Evolutionary conservation across 176 grass and related monocot species (phyloP).

Genomic region (Zoysia pacifica): DNA sequence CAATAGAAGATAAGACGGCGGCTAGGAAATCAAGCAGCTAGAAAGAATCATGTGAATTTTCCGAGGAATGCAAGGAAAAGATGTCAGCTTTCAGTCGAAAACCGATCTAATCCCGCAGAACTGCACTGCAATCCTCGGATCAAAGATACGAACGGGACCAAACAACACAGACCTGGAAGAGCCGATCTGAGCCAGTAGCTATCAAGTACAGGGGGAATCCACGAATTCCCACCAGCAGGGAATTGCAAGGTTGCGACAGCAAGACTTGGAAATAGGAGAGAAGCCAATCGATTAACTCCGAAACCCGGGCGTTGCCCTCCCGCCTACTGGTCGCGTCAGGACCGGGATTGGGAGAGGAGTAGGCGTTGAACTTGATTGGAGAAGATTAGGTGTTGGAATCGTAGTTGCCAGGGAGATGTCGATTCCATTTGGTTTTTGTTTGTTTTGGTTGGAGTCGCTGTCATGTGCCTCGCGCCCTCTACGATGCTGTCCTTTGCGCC

Average conservation of each 20-base stretch:
- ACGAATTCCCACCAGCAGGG: background rate
- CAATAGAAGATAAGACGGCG: background rate
- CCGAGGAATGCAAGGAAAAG: background rate
- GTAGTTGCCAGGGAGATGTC: background rate
- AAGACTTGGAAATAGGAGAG: background rate
- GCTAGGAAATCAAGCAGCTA: background rate
- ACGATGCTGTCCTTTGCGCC: background rate
- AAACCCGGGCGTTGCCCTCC: background rate
- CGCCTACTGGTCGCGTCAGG: background rate
- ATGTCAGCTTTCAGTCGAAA: background rate
- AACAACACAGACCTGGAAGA: background rate
- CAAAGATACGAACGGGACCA: background rate
- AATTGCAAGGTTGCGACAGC: background rate
- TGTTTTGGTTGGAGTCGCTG: constrained; percentile 3
- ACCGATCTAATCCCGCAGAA: background rate
- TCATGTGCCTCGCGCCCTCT: background rate
- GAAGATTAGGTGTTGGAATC: constrained; percentile 30
- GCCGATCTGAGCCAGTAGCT: background rate
- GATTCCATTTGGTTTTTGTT: background rate
- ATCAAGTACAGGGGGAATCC: constrained; percentile 7
- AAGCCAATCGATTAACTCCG: background rate
- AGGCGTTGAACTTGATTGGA: background rate
- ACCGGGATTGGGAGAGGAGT: constrained; percentile 10
- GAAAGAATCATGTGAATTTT: background rate
- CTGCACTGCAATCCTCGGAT: background rate